A percentile compares a stretch with the other conserved stretches of the same genome.
Evolutionary conservation across 768 basidiomycete species (phyloP).

Genomic region (Clitopilus passeckerianus): DNA sequence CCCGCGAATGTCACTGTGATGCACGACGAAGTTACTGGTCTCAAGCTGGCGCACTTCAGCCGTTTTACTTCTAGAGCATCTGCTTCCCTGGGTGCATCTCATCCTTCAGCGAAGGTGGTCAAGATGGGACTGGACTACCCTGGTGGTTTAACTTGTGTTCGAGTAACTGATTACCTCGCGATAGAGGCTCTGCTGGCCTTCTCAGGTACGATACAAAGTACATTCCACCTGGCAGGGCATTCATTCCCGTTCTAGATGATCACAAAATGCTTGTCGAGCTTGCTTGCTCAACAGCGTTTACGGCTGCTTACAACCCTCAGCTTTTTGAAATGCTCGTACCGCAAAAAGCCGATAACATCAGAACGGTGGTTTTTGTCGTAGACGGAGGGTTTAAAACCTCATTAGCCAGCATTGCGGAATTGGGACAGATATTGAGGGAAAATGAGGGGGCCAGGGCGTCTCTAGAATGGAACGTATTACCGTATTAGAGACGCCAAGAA

Average conservation of each 20-base stretch:
- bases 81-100: constrained; percentile 66
- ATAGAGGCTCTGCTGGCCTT: constrained; percentile 58
- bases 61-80: constrained; percentile 60
- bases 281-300: constrained; percentile 66
- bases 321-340: constrained; percentile 53
- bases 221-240: too few relatives aligned
- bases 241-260: too few relatives aligned
- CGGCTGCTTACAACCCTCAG: constrained; percentile 54
- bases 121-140: constrained; percentile 57
- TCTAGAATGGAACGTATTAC: constrained; percentile 26
- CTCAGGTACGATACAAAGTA: too few relatives aligned
- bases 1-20: constrained; percentile 38
- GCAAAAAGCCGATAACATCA: constrained; percentile 19
- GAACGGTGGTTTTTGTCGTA: constrained; percentile 58
- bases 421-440: constrained; percentile 31
- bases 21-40: constrained; percentile 33
- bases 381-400: constrained; percentile 72
- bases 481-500: constrained; percentile 21
- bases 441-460: constrained; percentile 18
- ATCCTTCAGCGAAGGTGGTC: constrained; percentile 55
- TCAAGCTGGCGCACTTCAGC: constrained; percentile 54
- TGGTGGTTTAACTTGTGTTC: constrained; percentile 54
- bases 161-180: constrained; percentile 60
- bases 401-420: constrained; percentile 45
- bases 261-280: constrained; percentile 74